Conservation (phyloP, 2,329 filamentous ascomycete species). For the Colletotrichum ledebouriae region DNA sequence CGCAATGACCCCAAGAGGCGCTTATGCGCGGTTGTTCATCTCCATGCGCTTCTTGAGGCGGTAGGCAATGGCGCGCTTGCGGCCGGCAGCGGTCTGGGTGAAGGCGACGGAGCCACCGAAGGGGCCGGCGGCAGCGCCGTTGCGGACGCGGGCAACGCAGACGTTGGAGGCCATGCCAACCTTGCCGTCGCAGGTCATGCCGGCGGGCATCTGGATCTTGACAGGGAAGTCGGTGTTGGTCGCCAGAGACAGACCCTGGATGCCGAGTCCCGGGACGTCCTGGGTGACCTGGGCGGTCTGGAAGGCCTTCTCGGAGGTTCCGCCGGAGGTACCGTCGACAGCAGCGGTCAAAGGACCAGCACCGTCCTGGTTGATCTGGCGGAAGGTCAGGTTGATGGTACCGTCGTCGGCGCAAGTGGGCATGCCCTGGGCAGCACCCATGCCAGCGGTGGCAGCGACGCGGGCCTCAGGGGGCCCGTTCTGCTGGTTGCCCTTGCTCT, state of each 20-base stretch:
- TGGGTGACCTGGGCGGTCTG: constrained; percentile 69
- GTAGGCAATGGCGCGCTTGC: constrained; percentile 74
- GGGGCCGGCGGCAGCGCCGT: constrained; percentile 72
- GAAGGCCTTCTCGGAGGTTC: constrained; percentile 72
- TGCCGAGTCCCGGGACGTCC: constrained; percentile 70
- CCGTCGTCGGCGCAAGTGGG: constrained; percentile 73
- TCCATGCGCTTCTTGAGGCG: constrained; percentile 55
- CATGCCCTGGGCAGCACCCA: constrained; percentile 66
- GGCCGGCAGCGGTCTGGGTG: constrained; percentile 68
- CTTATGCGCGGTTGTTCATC: constrained; percentile 46
- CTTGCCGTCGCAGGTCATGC: constrained; percentile 74
- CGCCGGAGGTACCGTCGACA: constrained; percentile 74
- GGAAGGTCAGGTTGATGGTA: constrained; percentile 73
- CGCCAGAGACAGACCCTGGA: constrained; percentile 70
- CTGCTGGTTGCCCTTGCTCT: constrained; percentile 59
- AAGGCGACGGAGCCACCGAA: constrained; percentile 78
- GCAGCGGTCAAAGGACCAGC: constrained; percentile 73
- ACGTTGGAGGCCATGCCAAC: constrained; percentile 72
- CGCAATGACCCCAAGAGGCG: not conserved
- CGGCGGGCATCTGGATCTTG: constrained; percentile 74
- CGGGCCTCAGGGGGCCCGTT: constrained; percentile 59
- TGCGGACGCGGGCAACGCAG: constrained; percentile 75
- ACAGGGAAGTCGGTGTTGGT: constrained; percentile 75
- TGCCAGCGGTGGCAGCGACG: constrained; percentile 67
- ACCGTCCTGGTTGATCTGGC: constrained; percentile 80